Percentiles rank a stretch among this genome's conserved stretches.
Evolutionary conservation across 1,139 yeast genomes (phyloP).

Genomic region (Hemisphaericaspora lyxosophila): DNA sequence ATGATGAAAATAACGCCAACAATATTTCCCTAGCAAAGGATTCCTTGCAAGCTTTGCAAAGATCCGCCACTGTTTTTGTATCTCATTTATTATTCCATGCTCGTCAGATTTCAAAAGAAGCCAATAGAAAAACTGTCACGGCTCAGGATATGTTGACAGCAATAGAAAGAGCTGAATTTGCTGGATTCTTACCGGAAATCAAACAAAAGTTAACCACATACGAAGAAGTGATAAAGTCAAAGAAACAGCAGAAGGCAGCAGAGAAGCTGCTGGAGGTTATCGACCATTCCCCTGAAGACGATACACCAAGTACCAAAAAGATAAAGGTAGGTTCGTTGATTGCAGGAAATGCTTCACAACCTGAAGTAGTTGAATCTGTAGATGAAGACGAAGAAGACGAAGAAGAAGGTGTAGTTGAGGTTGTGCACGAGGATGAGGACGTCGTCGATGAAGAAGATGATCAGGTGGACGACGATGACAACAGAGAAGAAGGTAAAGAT

Average conservation of each 20-base stretch:
- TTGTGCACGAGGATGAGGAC: conserved; percentile 14
- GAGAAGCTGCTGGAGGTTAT: conserved; percentile 12
- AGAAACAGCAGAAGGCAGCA: conserved; percentile 31
- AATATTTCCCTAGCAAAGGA: conserved; percentile 59
- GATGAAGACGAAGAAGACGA: conserved; percentile 19
- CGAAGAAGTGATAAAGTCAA: conserved; percentile 39
- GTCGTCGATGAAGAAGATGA: conserved; percentile 21
- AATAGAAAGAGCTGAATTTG: conserved; percentile 54
- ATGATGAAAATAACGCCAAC: conserved; percentile 28
- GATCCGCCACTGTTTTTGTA: conserved; percentile 73
- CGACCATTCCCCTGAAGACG: too few relatives aligned
- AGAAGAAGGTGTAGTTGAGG: conserved; percentile 15
- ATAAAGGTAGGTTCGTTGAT: conserved; percentile 20
- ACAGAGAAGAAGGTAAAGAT: conserved; percentile 16
- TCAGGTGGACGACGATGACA: conserved; percentile 16
- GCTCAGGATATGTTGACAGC: conserved; percentile 67
- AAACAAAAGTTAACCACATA: conserved; percentile 49
- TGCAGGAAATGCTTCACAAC: conserved; percentile 13
- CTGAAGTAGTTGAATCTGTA: conserved; percentile 18
- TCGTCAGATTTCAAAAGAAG: conserved; percentile 50
- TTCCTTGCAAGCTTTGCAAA: conserved; percentile 61
- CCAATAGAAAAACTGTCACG: conserved; percentile 59
- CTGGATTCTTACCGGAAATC: conserved; percentile 54
- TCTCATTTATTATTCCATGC: conserved; percentile 67
- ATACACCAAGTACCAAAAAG: conserved; percentile 17